Evolutionary conservation across 805 yeast genomes (phyloP).

Genomic region (Maudiozyma turicensis): DNA sequence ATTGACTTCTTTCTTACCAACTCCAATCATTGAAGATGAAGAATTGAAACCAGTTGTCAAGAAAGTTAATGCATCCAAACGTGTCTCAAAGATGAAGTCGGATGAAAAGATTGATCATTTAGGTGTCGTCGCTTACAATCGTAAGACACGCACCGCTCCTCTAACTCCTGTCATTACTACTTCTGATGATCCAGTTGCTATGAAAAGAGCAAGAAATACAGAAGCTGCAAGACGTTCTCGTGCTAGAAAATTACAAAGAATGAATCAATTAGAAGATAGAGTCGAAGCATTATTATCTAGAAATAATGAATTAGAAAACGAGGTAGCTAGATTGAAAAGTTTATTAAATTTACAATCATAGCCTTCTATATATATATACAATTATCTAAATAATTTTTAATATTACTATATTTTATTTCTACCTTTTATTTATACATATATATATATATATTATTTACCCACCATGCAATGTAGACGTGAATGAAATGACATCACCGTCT

Average conservation of each 20-base stretch:
- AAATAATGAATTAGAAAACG: slow-evolving; percentile 52
- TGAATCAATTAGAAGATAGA: slow-evolving; percentile 69
- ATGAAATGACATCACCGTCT: slow-evolving; percentile 67
- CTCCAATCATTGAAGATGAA: slow-evolving; percentile 27
- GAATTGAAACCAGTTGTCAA: slow-evolving; percentile 4
- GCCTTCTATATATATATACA: no score
- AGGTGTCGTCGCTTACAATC: slow-evolving; percentile 67
- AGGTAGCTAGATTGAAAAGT: slow-evolving; percentile 50
- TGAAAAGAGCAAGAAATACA: slow-evolving; percentile 89
- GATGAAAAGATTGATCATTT: slow-evolving; percentile 47
- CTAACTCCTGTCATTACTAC: slow-evolving; percentile 59
- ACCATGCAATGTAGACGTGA: slow-evolving; percentile 91
- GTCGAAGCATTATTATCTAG: slow-evolving; percentile 55
- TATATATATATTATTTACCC: slow-evolving; percentile 44
- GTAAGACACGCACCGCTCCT: slow-evolving; percentile 67
- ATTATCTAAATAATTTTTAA: not conserved
- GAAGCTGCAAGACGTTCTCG: slow-evolving; percentile 95
- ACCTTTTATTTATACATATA: not conserved
- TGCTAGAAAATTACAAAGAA: slow-evolving; percentile 84
- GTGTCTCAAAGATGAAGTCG: not conserved
- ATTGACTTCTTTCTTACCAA: slow-evolving; percentile 23
- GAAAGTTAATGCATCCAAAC: not conserved
- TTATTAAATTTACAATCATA: slow-evolving; percentile 17
- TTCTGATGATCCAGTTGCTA: slow-evolving; percentile 52
- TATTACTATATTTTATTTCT: not conserved